Evolutionary conservation across 352 stramenopile species (phyloP).

Genomic region (Phytophthora crassamura): DNA sequence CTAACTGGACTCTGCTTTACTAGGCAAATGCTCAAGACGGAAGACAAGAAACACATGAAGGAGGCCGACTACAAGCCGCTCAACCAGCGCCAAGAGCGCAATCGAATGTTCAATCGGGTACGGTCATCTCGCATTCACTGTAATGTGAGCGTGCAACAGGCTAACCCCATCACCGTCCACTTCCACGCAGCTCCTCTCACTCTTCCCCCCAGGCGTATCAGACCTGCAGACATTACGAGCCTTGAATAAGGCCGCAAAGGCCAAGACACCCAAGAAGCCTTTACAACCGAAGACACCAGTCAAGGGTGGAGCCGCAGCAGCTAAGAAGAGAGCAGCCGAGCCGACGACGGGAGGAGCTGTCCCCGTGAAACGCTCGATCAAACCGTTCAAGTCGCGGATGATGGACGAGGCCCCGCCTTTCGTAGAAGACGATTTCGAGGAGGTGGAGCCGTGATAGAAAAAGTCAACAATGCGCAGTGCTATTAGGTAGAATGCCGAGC

Average conservation of each 20-base stretch:
- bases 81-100: slow-evolving; percentile 84
- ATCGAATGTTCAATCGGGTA: slow-evolving; percentile 85
- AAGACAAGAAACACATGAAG: slow-evolving; percentile 90
- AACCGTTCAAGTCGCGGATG: slow-evolving; percentile 82
- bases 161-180: neutral
- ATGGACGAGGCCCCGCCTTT: slow-evolving; percentile 75
- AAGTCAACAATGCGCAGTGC: slow-evolving; percentile 12
- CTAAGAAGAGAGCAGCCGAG: slow-evolving; percentile 54
- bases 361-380: slow-evolving; percentile 63
- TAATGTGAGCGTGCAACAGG: neutral
- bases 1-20: slow-evolving; percentile 4
- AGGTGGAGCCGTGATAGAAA: slow-evolving; percentile 46
- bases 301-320: slow-evolving; percentile 24
- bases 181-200: slow-evolving; percentile 49
- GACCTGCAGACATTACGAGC: slow-evolving; percentile 70
- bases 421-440: slow-evolving; percentile 70
- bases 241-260: slow-evolving; percentile 74
- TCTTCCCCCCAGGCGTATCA: slow-evolving; percentile 71
- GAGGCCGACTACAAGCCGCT: slow-evolving; percentile 73
- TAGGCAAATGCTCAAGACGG: slow-evolving; percentile 90
- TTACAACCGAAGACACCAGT: slow-evolving; percentile 36
- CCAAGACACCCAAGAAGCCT: slow-evolving; percentile 61
- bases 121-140: slow-evolving; percentile 7
- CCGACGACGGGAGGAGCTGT: slow-evolving; percentile 18
- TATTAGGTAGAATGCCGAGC: slow-evolving; percentile 11